phyloP scores from a whole-genome alignment of 345 rosid species.

The Hevea brasiliensis region DNA sequence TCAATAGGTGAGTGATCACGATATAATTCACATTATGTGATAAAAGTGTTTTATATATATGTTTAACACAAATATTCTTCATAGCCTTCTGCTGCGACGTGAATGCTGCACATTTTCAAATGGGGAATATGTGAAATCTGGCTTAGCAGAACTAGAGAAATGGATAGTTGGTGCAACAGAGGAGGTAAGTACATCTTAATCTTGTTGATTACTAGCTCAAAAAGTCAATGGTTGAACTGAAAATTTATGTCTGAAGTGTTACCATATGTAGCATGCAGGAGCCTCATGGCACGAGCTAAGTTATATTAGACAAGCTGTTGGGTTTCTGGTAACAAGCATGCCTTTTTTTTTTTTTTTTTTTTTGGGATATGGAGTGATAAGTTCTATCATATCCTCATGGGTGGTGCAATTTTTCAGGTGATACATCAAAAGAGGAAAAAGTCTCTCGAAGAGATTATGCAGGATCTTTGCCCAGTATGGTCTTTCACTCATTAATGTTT shows the following conservation, averaged over 20 bases:
- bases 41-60: conserved; percentile 14
- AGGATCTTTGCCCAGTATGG: conserved; percentile 90
- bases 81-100: conserved; percentile 88
- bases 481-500: conserved; percentile 13
- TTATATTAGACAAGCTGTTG: conserved; percentile 97
- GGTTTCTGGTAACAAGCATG: conserved; percentile 68
- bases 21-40: conserved; percentile 4
- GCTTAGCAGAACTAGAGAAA: conserved; percentile 92
- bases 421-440: conserved; percentile 97
- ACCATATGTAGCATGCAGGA: conserved; percentile 71
- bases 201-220: conserved; percentile 7
- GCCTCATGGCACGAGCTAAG: conserved; percentile 97
- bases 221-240: conserved; percentile 4
- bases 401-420: conserved; percentile 51
- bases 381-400: conserved; percentile 11
- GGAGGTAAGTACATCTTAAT: conserved; percentile 59
- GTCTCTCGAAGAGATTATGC: conserved; percentile 80
- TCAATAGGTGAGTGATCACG: conserved; percentile 68
- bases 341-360: conserved; percentile 22
- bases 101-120: conserved; percentile 98
- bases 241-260: conserved; percentile 28
- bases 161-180: conserved; percentile 82
- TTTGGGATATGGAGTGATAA: conserved; percentile 42
- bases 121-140: conserved; percentile 96
- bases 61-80: conserved; percentile 17